These are phyloP conservation scores for Penicillium brasilianum DNA, from an alignment of 2,329 filamentous ascomycete genomes.

Conservation along the genomic window DNA sequence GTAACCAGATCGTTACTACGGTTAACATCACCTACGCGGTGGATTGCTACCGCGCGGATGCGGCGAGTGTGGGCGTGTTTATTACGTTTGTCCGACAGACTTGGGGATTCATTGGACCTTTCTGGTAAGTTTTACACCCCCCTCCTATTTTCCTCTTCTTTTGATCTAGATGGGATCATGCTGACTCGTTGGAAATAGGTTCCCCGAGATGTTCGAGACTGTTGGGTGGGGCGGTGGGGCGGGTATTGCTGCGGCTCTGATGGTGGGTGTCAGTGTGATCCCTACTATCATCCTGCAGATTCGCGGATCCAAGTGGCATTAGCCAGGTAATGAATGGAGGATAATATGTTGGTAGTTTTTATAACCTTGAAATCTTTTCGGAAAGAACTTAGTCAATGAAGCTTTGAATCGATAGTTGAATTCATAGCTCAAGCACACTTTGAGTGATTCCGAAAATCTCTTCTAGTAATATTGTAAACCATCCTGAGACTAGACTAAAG, in stretches of 20 bases:
- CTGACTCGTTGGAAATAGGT: constrained; percentile 32
- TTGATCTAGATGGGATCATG: neutral
- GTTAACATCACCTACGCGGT: constrained; percentile 65
- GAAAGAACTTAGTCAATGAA: neutral
- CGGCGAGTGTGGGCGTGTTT: constrained; percentile 64
- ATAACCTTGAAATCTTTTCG: neutral
- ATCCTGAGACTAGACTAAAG: too few species aligned
- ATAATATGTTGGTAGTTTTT: neutral
- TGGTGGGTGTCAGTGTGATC: constrained; percentile 38
- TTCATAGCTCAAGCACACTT: neutral
- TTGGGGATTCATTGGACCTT: constrained; percentile 46
- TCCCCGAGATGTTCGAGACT: constrained; percentile 41
- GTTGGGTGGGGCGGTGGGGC: constrained; percentile 39
- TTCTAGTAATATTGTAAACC: neutral
- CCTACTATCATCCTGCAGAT: constrained; percentile 39
- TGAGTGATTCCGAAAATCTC: neutral
- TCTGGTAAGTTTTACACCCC: constrained; percentile 39
- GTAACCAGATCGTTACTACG: constrained; percentile 68
- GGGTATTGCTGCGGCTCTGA: constrained; percentile 37
- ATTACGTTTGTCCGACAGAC: constrained; percentile 60
- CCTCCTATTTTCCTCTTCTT: too few species aligned
- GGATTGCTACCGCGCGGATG: constrained; percentile 62
- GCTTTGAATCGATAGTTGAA: neutral
- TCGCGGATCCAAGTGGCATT: constrained; percentile 34
- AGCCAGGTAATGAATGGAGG: neutral